Evolutionary conservation across 2,329 filamentous ascomycete species (phyloP), one percentile per base, ranked within the genome.

Genomic region (Claviceps sp.): DNA sequence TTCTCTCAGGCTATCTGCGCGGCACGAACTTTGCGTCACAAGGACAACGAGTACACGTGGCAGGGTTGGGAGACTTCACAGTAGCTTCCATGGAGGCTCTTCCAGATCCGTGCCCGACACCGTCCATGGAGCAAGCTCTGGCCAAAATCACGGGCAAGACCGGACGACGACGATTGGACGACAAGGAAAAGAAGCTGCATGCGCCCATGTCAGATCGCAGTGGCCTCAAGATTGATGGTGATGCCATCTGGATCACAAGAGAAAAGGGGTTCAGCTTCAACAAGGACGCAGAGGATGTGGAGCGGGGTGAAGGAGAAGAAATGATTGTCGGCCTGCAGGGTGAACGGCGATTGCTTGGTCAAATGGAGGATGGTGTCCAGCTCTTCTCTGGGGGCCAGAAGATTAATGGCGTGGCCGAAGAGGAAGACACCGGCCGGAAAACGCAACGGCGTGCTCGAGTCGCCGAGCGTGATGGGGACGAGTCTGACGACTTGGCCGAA

Each of bases 171-270:
- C 78, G 90, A 52, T 71, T 98, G 14, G 93, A 94, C 37, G 93
- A 98, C 64, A 98, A 97, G 70, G 91, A 98, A 64, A 96, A 96
- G 71, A 81, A 94, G 60, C 72, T 98, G 5, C 94, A 96, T 67
- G 94, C 93, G 2, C 94, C 93, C 37, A 97, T 98, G 91, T 95
- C 90, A 26, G 93, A 98, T 68, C 89, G 95, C 37, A 94, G 90
- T 58, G 93, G 93, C 61, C 80, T 98, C 13, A 83, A 97, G 64
- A 91, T 98, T 50, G 93, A 98, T 59, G 95, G 95, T 55, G 93
- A 98, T 68, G 90, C 91, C 7, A 90, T 98, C 40, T 98, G 95
- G 72, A 96, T 84, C 55, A 84, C 81, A 9, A 72, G 78, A 52
- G 79, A 84, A 50, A 84, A 82, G 59, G 81, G 81, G 0, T 85